Base-by-base conservation (phyloP, 2,329 filamentous ascomycete species). In the Epichloe sibirici region DNA sequence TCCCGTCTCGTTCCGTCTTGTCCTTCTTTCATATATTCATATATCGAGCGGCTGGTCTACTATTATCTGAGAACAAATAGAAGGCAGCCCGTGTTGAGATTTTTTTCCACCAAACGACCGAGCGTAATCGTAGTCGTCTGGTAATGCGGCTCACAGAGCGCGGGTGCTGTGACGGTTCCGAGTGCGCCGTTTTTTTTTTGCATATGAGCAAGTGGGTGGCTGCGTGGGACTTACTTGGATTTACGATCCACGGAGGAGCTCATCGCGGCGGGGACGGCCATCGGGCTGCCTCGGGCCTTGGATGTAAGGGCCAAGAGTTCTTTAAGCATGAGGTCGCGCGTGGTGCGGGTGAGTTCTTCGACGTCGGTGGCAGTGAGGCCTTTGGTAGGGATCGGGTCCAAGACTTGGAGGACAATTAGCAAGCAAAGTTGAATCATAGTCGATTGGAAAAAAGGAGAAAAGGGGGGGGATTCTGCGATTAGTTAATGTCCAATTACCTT, bases 301-400 rank as follows among this genome's bases (percentile, higher is more conserved):
- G 72, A 73, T 9, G 80, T 78, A 23, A 85, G 68, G 35, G 64
- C 62, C 17, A 80, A 57, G 43, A 85, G 70, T 62, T 85, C 85
- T 58, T 77, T 75, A 57, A 90, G 76, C 89, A 95, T 95, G 49
- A 82, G 68, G 21, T 89, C 84, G 53, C 83, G 78, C 2, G 85
- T 88, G 51, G 76, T 77, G 52, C 76, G 74, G 49, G 84, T 77
- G 45, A 95, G 72, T 54, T 79, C 77, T 59, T 93, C 86, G 51
- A 95, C 88, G 65, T 95, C 89, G 50, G 82, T 82, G 25, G 85
- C 56, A 17, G 80, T 87, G 57, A 94, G 76, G 51, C 81, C 81
- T 57, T 79, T 76, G 11, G 90, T 96, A 48, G 81, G 75, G 56
- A 96, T 90, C 2, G 90, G 88, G 61, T 87, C 81, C 51, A 95